Evolutionary conservation across 768 basidiomycete genomes (phyloP), one percentile per base, ranked within the genome.

Genomic region (Pleurotus sapidus): DNA sequence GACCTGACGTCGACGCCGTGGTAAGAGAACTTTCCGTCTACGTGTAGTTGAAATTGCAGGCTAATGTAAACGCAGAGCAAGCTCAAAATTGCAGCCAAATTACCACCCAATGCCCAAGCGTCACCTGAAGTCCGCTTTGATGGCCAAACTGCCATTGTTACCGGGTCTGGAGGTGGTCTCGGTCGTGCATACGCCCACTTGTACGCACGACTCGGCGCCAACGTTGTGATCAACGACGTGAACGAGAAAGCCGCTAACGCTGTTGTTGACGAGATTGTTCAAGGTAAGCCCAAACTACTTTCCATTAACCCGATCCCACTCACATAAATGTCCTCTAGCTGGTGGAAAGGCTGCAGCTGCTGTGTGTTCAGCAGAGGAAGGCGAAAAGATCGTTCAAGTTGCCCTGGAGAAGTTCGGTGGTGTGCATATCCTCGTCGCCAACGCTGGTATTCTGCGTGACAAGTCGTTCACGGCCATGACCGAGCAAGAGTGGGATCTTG

Each of bases 201-300:
- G 91, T 98, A 89, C 67, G 91, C 82, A 23, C 86, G 83, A 55
- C 84, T 95, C 7, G 96, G 97, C n/a, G 96, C 94, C 8, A 97
- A 97, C 64, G 91, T 99, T 30, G 91, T 98, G 46, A 85, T 98
- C 43, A 99, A 98, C 68, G 97, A 99, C 65, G 88, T 98, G 47
- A 93, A 81, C 68, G 89, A 88, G 66, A 91, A 94, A 63, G 88
- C 83, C 1, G 95, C 95, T 5, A 83, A 84, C 18, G 74, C 81
- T 6, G 95, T 98, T 2, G 93, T 93, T 15, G 82, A 88, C n/a
- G 95, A 98, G 68, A 84, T 98, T 58, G 79, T 82, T 59, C 83
- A 86, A 70, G 85, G 94, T 91, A 50, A 43, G 30, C 11, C 30
- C 4, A 34, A 11, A 34, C 78, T 67, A 23, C 38, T 34, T 15